Percentiles rank a stretch among this genome's conserved stretches.
phyloP scores from a whole-genome alignment of 2,329 filamentous ascomycete species.

The Calonectria leucothoes region DNA sequence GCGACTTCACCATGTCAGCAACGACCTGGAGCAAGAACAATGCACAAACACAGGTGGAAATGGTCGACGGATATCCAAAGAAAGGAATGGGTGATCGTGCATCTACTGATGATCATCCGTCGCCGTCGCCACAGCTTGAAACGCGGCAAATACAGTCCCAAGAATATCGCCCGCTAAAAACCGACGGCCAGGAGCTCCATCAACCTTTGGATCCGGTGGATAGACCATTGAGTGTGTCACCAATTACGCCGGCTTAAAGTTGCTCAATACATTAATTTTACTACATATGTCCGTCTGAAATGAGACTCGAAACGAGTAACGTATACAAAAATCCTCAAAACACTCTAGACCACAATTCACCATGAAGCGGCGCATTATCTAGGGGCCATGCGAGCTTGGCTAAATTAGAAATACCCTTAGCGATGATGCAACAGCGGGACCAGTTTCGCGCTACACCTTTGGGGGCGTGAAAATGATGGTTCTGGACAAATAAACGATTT shows the following conservation, averaged over 20 bases:
- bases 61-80: background rate
- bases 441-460: background rate
- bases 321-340: too few species aligned
- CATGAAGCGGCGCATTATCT: too few species aligned
- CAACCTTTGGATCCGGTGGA: background rate
- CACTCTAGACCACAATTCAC: too few species aligned
- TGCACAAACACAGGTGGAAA: conserved; percentile 10
- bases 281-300: background rate
- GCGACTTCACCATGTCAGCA: conserved; percentile 12
- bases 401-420: too few species aligned
- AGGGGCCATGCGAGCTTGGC: too few species aligned
- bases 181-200: background rate
- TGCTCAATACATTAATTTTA: background rate
- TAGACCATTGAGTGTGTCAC: background rate
- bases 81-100: background rate
- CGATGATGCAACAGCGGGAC: too few species aligned
- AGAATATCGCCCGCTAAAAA: background rate
- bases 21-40: conserved; percentile 18
- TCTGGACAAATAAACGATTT: background rate
- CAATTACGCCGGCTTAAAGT: background rate
- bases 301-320: too few species aligned
- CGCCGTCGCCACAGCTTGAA: background rate
- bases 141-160: background rate
- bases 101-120: background rate
- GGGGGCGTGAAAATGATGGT: background rate